Percentiles rank a stretch among this genome's conserved stretches.
Conservation (phyloP, 2,329 filamentous ascomycete species). For the Chaetothyriales sp. region DNA sequence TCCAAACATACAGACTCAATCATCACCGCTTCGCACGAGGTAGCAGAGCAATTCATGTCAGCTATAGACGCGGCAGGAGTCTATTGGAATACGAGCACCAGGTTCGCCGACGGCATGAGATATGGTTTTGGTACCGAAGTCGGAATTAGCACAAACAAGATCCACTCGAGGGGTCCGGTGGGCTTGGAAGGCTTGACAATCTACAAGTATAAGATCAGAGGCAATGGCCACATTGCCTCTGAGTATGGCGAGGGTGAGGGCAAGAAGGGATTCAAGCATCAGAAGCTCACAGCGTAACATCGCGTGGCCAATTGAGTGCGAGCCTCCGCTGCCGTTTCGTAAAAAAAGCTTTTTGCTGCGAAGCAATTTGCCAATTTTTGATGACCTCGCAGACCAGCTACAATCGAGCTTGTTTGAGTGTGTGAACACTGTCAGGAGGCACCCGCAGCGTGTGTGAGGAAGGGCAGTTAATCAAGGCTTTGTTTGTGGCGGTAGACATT, state of each 20-base stretch:
- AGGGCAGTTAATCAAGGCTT: too few relatives aligned
- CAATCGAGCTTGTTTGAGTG: too few relatives aligned
- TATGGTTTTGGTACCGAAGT: conserved; percentile 98
- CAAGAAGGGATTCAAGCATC: conserved; percentile 44
- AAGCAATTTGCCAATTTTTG: too few relatives aligned
- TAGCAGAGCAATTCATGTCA: conserved; percentile 71
- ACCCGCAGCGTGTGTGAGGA: too few relatives aligned
- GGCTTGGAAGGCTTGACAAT: conserved; percentile 90
- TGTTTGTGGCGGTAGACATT: too few relatives aligned
- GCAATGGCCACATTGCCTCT: conserved; percentile 66
- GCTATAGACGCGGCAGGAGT: conserved; percentile 79
- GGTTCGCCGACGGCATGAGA: conserved; percentile 91
- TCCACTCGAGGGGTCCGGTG: conserved; percentile 84
- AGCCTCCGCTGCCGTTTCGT: too few relatives aligned
- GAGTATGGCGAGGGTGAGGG: conserved; percentile 49
- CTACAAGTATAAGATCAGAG: conserved; percentile 88
- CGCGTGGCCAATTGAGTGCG: background rate
- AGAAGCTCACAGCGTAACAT: conserved; percentile 25
- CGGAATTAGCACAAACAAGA: conserved; percentile 97
- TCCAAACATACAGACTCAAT: conserved; percentile 93
- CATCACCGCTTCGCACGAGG: conserved; percentile 52
- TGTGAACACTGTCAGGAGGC: too few relatives aligned
- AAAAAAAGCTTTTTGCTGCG: too few relatives aligned
- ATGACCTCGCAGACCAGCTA: too few relatives aligned
- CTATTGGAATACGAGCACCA: conserved; percentile 92